Evolutionary conservation across 345 rosid genomes (phyloP), one percentile per base, ranked within the genome.

Genomic region (Ceriops decandra): DNA sequence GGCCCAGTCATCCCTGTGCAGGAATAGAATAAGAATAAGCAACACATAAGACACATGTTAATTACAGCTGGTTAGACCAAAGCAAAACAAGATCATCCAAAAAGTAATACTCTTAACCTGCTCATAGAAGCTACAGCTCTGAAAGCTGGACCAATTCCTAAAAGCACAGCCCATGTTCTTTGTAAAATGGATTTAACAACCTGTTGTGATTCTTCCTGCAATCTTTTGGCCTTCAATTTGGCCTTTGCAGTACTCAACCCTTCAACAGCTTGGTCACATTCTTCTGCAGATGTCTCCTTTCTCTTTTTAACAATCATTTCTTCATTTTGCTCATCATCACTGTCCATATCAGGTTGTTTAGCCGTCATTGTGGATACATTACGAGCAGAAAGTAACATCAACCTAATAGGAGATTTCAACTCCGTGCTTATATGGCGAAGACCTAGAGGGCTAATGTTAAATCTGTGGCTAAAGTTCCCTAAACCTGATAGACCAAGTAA

Each of bases 1-100:
- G 5, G 96, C 95, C 98, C 98, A 93, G 75, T 93, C 98, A 78
- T 85, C 95, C 85, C 98, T 93, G 49, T 11, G 52, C 74, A 35
- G 42, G 33, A 74, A 67, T 56, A 24, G 59, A 30, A 56, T 24
- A 21, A 27, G 28, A 24, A 56, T 4, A 9, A 56, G 31, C 28
- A 20, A 24, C 17, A 24, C 6, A 56, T 22, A 2, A 56, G 30
- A 3, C 17, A 8, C 32, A 57, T 22, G 3, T 16, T 1, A 19
- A 52, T 8, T 5, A 59, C 24, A 52, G 42, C 20, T 33, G 30
- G 38, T 31, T 9, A 30, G 31, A 28, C n/a, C 5, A 28, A 56
- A 11, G 22, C 15, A 62, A 36, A 62, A 38, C 4, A 24, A 62
- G 15, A 6, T 38, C 7, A 36, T 8, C 59, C 13, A 21, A 56